A percentile compares a stretch with the other conserved stretches of the same genome.
Conservation (phyloP, 2,329 filamentous ascomycete genomes). For the Pezicula radicicola region DNA sequence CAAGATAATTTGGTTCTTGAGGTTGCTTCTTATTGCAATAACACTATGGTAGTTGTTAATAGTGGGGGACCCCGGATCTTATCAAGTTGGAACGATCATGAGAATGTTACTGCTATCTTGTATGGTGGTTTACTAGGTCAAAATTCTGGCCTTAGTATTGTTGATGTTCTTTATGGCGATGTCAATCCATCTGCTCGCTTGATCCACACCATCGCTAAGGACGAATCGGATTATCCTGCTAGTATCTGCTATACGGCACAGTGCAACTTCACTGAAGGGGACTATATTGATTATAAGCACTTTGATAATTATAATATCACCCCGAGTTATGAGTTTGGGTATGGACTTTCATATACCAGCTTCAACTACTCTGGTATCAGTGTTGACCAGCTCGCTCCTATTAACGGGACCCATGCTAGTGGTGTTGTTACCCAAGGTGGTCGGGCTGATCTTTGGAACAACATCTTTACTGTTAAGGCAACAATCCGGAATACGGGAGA, state of each 20-base stretch:
- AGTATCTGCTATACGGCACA: constrained; percentile 48
- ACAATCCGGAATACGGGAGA: constrained; percentile 50
- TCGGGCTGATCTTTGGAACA: constrained; percentile 51
- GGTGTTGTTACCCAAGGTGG: constrained; percentile 48
- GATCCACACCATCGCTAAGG: constrained; percentile 67
- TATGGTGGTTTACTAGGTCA: constrained; percentile 81
- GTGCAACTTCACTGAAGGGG: constrained; percentile 70
- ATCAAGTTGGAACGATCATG: constrained; percentile 67
- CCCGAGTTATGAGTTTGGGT: constrained; percentile 76
- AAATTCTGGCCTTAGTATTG: constrained; percentile 72
- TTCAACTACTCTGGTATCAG: constrained; percentile 67
- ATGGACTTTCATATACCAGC: constrained; percentile 73
- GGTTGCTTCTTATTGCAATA: constrained; percentile 71
- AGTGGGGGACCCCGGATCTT: constrained; percentile 76
- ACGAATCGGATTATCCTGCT: constrained; percentile 37
- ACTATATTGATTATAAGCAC: constrained; percentile 75
- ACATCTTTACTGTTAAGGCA: constrained; percentile 43
- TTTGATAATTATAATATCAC: constrained; percentile 61
- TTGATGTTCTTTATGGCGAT: constrained; percentile 55
- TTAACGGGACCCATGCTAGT: constrained; percentile 40
- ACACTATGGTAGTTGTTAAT: constrained; percentile 88
- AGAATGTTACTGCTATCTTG: constrained; percentile 76
- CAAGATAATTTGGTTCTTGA: constrained; percentile 74
- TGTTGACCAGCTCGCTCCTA: constrained; percentile 16
- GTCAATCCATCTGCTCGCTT: constrained; percentile 43